Evolutionary conservation across 345 rosid genomes (phyloP), one percentile per base, ranked within the genome.

Genomic region (Populus davidiana): DNA sequence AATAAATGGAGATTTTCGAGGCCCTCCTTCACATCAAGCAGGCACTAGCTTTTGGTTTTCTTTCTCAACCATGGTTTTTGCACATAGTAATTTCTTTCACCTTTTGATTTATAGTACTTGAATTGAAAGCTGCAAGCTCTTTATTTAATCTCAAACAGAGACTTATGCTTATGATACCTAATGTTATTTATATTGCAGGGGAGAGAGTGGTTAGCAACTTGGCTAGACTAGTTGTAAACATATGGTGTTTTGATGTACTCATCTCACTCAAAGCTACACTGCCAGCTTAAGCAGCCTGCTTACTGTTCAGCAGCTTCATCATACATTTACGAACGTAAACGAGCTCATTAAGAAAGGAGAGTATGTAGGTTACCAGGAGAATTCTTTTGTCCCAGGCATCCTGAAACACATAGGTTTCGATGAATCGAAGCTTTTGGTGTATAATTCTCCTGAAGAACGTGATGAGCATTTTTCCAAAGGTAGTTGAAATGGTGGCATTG

Each of bases 21-120:
- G 31, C 31, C 1, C 31, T 31, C 31, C 31, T 31, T 31, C 31
- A 71, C 29, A 78, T 78, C 96, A 92, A 88, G 43, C 86, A 14
- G 76, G 86, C 75, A 94, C 96, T 69, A 83, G 88, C 80, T 86
- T 94, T 75, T 94, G 98, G 95, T 94, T 83, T 85, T 90, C 84
- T 67, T 54, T 83, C 81, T 74, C 81, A 6, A 41, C 87, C 1
- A 65, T 86, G 41, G 86, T 82, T 23, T 83, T 81, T 27, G 38
- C 77, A 3, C 62, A 69, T 18, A 44, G 77, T 75, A 64, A 64
- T 21, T 35, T 25, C 25, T 14, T 72, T 35, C 20, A 25, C 2
- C 63, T 8, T 4, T 33, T 50, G 50, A 8, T 14, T 1, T 18
- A 29, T 71, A 49, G 25, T 50, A 1, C 10, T 10, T 41, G 23